phyloP scores from a whole-genome alignment of 257 asterid species.

The Solanum lycopersicoides region DNA sequence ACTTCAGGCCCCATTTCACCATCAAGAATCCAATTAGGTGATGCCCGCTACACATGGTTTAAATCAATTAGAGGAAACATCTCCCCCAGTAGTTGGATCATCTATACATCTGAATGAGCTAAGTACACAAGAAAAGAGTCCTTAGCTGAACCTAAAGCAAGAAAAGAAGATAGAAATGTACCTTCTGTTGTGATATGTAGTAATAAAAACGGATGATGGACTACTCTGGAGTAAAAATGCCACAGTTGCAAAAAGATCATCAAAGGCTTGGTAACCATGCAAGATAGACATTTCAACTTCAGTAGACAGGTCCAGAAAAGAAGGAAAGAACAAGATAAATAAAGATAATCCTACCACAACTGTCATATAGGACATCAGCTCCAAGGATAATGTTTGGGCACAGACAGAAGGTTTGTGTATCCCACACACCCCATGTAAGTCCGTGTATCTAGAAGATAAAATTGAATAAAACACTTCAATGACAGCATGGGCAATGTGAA shows the following conservation, averaged over 20 bases:
- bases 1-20: conserved; percentile 86
- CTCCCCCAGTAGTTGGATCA: background rate
- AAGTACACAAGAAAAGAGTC: background rate
- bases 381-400: conserved; percentile 86
- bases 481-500: background rate
- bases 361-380: conserved; percentile 84
- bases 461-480: background rate
- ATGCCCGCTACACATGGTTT: conserved; percentile 57
- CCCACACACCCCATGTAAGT: conserved; percentile 91
- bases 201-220: conserved; percentile 68
- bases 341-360: conserved; percentile 38
- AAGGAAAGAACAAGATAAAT: background rate
- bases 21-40: conserved; percentile 81
- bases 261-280: conserved; percentile 52
- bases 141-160: background rate
- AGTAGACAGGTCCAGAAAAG: background rate
- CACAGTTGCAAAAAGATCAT: conserved; percentile 78
- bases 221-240: conserved; percentile 60
- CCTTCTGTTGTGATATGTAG: conserved; percentile 93
- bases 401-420: conserved; percentile 42
- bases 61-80: background rate
- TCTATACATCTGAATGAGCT: background rate
- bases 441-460: conserved; percentile 49
- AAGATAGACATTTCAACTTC: background rate
- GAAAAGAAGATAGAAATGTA: conserved; percentile 15